Base-by-base conservation (phyloP, 208 protist genomes). In the Endotrypanum monterogeii region DNA sequence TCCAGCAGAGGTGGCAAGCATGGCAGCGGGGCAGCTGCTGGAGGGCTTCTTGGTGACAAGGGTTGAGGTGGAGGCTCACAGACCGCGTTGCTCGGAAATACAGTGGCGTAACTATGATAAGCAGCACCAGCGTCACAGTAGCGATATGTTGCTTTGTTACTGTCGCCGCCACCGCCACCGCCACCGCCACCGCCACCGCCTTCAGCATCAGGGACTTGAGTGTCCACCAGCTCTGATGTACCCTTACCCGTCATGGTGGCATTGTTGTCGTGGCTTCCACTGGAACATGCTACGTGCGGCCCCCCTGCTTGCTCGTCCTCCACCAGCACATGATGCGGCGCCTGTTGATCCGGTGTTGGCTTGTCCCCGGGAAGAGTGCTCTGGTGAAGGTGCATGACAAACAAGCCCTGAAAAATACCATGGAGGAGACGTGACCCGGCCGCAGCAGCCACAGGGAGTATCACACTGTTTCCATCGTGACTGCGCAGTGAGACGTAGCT, bases 381-480 rank as follows among this genome's bases (percentile, higher is more conserved):
- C 61, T 70, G 63, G 14, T 76, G 72, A 35, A 82, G 68, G 54
- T 74, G 71, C 65, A 74, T 85, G 44, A 80, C 71, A 6, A 76
- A 50, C n/a, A 90, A 50, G 4, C 82, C 89, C 35, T 91, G 80
- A 28, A 93, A 72, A 14, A 95, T 78, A 9, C 86, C 82, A 56
- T 85, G 73, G 32, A 95, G 57, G 62, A 92, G 67, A 32, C 82
- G 84, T 41, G 83, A 85, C 52, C 84, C 80, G 5, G 69, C 82
- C 1, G 83, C 91, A 35, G 84, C 87, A 32, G 79, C 79, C 32
- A 87, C 71, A 12, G 89, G 91, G 16, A 95, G 66, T 62, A 93
- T 81, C 14, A 95, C 80, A 44, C 80, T 77, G 52, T 79, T 69
- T 2, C 73, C 81, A n/a, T 91, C 85, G 54, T 82, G 67, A 37